phyloP scores from a whole-genome alignment of 2,329 filamentous ascomycete species.

The Parastagonospora avenae region DNA sequence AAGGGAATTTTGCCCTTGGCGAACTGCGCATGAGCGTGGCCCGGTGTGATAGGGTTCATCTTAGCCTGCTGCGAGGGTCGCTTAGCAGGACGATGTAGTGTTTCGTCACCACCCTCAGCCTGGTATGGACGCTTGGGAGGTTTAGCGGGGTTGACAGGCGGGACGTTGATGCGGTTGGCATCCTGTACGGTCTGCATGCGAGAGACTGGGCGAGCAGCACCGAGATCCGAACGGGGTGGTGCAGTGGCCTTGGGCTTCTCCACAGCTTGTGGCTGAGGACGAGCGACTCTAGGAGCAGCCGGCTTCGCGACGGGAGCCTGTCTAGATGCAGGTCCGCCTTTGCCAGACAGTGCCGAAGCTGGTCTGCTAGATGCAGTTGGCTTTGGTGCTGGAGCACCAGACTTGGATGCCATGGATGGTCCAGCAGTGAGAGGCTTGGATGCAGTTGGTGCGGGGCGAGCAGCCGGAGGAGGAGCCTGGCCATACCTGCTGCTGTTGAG shows the following conservation, averaged over 20 bases:
- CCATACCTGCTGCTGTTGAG: slow-evolving; percentile 59
- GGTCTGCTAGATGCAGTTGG: slow-evolving; percentile 48
- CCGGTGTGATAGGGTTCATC: slow-evolving; percentile 52
- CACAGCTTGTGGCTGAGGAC: slow-evolving; percentile 59
- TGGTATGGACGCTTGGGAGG: slow-evolving; percentile 75
- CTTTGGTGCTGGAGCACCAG: slow-evolving; percentile 60
- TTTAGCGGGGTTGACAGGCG: slow-evolving; percentile 71
- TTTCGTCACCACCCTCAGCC: slow-evolving; percentile 71
- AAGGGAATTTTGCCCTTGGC: slow-evolving; percentile 91
- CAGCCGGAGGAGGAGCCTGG: slow-evolving; percentile 56
- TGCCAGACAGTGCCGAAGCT: slow-evolving; percentile 33
- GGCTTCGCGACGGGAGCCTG: slow-evolving; percentile 29
- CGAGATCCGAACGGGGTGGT: slow-evolving; percentile 55
- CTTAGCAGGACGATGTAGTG: slow-evolving; percentile 52
- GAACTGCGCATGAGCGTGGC: slow-evolving; percentile 67
- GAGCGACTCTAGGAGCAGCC: slow-evolving; percentile 30
- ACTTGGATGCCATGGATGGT: slow-evolving; percentile 25
- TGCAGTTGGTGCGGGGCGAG: slow-evolving; percentile 54
- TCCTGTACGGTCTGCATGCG: slow-evolving; percentile 69
- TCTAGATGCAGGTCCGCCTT: slow-evolving; percentile 24
- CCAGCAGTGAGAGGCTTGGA: slow-evolving; percentile 31
- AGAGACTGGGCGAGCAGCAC: slow-evolving; percentile 59
- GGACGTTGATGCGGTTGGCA: slow-evolving; percentile 54
- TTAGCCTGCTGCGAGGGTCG: slow-evolving; percentile 50
- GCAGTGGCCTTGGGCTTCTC: slow-evolving; percentile 64